Evolutionary conservation across 192 early-diverging fungal genomes (phyloP), one percentile per base, ranked within the genome.

Genomic region (Pecoramyces ruminantium): DNA sequence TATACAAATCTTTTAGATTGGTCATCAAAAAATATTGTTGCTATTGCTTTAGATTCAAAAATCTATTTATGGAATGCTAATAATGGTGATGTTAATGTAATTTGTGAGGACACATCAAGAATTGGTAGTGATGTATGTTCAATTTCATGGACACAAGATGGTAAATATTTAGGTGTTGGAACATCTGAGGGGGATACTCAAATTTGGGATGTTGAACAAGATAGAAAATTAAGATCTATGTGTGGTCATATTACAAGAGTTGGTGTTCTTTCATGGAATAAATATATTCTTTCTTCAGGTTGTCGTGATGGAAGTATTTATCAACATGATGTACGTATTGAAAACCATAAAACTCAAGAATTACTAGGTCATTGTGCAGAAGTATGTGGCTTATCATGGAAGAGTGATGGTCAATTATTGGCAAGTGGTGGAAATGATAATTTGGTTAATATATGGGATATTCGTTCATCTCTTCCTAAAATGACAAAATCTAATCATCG

Each of bases 321-420:
- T 92, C 88, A 97, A 84, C 97, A 98, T 79, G 97, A 98, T 80
- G 96, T 97, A 5, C 92, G 97, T n/a, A 81, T 94, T 29, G 92
- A 92, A 0, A 88, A 92, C 42, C 96, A 98, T 84, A 95, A 94
- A 80, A 87, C 90, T 0, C 89, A 88, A 0, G 92, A 93, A 84
- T 83, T 96, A 17, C 29, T 85, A 16, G 90, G 87, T 2, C 97
- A 98, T 86, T 87, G 88, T 25, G 78, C 77, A 16, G 89, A 90
- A 81, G 89, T 90, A 14, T 90, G 89, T 81, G 89, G 89, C 3
- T 79, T 89, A 25, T 83, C 85, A 78, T 90, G 87, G 78, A 67
- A 89, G 42, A 82, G 81, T 2, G 89, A 90, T 83, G 89, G 89
- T 13, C 77, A 38, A 38, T 29, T 87, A 28, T 80, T 90, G 29